Base-by-base conservation (phyloP, 1,284 basidiomycete genomes). In the Marasmius fiardii region DNA sequence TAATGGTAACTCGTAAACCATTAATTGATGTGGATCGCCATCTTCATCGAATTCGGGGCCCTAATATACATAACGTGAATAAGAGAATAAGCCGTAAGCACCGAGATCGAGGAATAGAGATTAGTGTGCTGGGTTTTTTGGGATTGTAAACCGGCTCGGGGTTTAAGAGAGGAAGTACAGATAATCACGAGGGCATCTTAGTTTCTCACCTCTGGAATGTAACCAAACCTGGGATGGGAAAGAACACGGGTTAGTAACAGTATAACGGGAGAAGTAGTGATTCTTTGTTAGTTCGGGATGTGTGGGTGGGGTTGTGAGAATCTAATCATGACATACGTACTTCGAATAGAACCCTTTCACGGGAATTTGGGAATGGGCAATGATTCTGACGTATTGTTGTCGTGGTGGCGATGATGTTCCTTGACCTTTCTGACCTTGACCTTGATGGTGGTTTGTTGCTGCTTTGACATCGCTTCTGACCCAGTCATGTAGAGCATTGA, bases 11-110 rank as follows among this genome's bases (percentile, higher is more conserved):
- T 71, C 74, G 59, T 77, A 69, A 59, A 84, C 77, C 88, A 91
- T 89, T 69, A 81, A 83, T 67, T 90, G 88, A 78, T 91, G 89
- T 56, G 86, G 88, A 63, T 79, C 86, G 43, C 88, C 89, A 57
- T 91, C 89, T 69, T 91, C 89, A 67, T 91, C 86, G 70, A 90
- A 91, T 66, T 85, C 79, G 37, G 79, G 77, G 57, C 88, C 90
- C 87, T 91, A n/a, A 65, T 55, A 54, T 54, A 56, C 28, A 31
- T 31, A 31, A 31, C 28, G 28, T 31, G 28, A 10, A 31, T 10
- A 57, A 61, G 51, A 24, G 53, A 33, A 24, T 21, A 39, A 37
- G 35, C 37, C 44, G 53, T 52, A 48, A 44, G 24, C 48, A 53
- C 50, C 37, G 39, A 35, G 45, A 44, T 37, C 26, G n/a, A 28